Conservation (phyloP, 805 yeast species). For the Suhomyces pyralidae region DNA sequence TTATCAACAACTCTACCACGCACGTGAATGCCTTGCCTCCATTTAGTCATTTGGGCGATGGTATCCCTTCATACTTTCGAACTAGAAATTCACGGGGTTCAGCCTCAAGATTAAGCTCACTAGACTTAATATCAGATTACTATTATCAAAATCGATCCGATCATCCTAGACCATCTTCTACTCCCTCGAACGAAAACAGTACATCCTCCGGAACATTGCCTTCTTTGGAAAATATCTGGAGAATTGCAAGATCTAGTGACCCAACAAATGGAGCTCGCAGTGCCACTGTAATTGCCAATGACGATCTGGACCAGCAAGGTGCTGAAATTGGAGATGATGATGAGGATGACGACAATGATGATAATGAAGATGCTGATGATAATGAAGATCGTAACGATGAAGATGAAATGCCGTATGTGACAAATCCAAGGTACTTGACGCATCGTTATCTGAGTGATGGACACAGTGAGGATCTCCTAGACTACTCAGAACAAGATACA, state of each 20-base stretch:
- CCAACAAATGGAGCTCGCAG: background rate
- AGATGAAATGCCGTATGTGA: background rate
- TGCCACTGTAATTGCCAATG: background rate
- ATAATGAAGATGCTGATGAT: background rate
- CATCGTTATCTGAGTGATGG: background rate
- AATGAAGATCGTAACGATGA: background rate
- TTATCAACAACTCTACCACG: background rate
- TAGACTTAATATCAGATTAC: slow-evolving; percentile 12
- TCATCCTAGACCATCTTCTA: background rate
- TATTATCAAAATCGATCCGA: slow-evolving; percentile 6
- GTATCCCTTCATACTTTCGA: background rate
- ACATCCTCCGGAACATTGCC: background rate
- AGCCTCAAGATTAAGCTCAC: slow-evolving; percentile 10
- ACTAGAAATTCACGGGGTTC: slow-evolving; percentile 2
- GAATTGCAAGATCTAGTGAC: background rate
- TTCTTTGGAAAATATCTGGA: slow-evolving; percentile 1
- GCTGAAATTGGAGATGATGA: slow-evolving; percentile 6
- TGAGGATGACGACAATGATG: slow-evolving; percentile 8
- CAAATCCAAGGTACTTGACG: background rate
- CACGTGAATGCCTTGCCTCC: background rate
- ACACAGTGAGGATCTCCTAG: background rate
- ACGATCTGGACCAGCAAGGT: slow-evolving; percentile 3
- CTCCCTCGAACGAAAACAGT: background rate
- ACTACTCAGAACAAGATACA: background rate
- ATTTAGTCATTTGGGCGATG: background rate